A percentile compares a stretch with the other conserved stretches of the same genome.
Conservation (phyloP, 2,329 filamentous ascomycete species). For the Xylariaceae sp. region DNA sequence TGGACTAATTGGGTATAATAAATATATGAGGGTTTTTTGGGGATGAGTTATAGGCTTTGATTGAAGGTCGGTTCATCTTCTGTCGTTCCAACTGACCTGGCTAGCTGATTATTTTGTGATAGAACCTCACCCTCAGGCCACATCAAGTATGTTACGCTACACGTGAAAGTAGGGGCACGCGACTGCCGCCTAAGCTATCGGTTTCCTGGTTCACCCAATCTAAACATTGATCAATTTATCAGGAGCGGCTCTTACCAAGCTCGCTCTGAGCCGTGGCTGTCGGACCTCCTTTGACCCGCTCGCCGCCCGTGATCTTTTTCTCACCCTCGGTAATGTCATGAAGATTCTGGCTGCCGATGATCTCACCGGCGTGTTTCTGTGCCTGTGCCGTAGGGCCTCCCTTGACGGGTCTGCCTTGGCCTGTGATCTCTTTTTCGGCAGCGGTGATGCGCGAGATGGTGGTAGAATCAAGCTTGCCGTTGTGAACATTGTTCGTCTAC, state of each 20-base stretch:
- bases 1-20: too few species aligned
- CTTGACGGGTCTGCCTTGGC: constrained; percentile 41
- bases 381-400: constrained; percentile 49
- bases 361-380: constrained; percentile 45
- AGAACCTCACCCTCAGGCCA: too few species aligned
- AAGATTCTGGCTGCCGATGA: constrained; percentile 43
- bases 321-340: constrained; percentile 50
- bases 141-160: too few species aligned
- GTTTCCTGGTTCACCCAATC: too few species aligned
- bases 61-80: too few species aligned
- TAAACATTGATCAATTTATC: too few species aligned
- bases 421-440: constrained; percentile 47
- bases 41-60: too few species aligned
- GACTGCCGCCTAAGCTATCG: too few species aligned
- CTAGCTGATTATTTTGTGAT: too few species aligned
- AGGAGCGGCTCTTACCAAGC: constrained; percentile 30
- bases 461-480: constrained; percentile 31
- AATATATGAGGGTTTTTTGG: too few species aligned
- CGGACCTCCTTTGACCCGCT: constrained; percentile 45
- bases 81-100: too few species aligned
- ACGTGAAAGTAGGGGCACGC: too few species aligned
- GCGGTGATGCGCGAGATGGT: constrained; percentile 49
- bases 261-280: constrained; percentile 46
- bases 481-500: constrained; percentile 14
- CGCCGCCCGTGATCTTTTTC: constrained; percentile 45